Percentiles rank a stretch among this genome's conserved stretches.
phyloP scores from a whole-genome alignment of 192 early-diverging fungal genomes.

The Coemansia sp. region DNA sequence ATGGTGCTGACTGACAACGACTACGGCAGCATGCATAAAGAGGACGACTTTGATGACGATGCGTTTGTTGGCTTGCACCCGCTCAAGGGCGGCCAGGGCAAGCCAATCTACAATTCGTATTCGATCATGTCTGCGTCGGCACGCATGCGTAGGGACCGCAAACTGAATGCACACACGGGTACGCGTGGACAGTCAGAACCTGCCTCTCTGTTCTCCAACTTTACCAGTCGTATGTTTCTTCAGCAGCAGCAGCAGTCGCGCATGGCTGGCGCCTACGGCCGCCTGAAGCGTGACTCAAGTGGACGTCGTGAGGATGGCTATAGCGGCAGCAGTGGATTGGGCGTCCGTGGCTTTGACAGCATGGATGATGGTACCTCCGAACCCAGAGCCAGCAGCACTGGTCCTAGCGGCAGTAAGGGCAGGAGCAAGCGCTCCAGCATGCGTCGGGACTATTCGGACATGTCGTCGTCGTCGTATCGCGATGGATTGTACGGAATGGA shows the following conservation, averaged over 20 bases:
- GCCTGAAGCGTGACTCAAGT: constrained; percentile 7
- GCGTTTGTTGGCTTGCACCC: neutral
- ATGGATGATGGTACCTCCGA: neutral
- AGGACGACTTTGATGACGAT: constrained; percentile 1
- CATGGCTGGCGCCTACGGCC: constrained; percentile 5
- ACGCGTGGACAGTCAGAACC: neutral
- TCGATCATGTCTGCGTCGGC: constrained; percentile 8
- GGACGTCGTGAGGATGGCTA: neutral
- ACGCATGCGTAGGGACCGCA: constrained; percentile 6
- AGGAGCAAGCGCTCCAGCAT: constrained; percentile 11
- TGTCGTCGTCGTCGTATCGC: constrained; percentile 7
- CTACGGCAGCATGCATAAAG: constrained; percentile 8
- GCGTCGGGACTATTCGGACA: constrained; percentile 17
- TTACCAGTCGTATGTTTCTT: neutral
- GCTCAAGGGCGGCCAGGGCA: constrained; percentile 1
- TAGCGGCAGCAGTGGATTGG: neutral
- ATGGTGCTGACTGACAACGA: constrained; percentile 23
- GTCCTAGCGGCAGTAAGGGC: neutral
- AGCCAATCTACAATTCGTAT: constrained; percentile 13
- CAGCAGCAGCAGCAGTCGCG: constrained; percentile 12
- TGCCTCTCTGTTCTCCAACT: neutral
- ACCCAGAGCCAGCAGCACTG: constrained; percentile 3
- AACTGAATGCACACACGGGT: constrained; percentile 5
- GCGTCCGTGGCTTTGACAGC: neutral
- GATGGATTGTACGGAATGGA: constrained; percentile 20